Base-by-base conservation (phyloP, 129 eudicot species). In the Cynara cardunculus region DNA sequence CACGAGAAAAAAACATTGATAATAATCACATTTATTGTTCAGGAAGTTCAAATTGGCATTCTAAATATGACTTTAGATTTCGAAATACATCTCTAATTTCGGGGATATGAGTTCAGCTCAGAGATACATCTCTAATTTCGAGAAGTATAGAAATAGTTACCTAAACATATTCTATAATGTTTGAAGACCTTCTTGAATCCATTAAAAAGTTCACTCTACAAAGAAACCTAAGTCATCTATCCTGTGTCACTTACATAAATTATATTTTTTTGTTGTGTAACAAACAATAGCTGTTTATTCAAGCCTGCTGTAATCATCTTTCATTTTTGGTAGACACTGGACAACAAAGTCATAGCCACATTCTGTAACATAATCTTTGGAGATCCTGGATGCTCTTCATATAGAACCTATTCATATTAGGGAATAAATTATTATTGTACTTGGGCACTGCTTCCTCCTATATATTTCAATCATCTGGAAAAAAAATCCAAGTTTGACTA, bases 21-120 rank as follows among this genome's bases (percentile, higher is more conserved):
- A 21, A 31, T 34, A 24, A 37, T n/a, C 66, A 26, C 11, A 32
- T 62, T 31, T 80, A 24, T 56, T 16, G 19, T 46, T 25, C 78
- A 73, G 2, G n/a, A 18, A 41, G 25, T 28, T 28, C 21, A 44
- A 31, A 8, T 32, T 46, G 35, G 41, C 13, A 59, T 72, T 61
- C 73, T 3, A 10, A 9, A 72, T 59, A 72, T 24, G 65, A 80
- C 84, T 59, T 35, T 65, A 80, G 19, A 22, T 46, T 27, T 80
- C 62, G 12, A n/a, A 61, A 61, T 6, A 19, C 12, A 31, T 53
- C 71, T n/a, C 25, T 56, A 80, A 59, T 27, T 61, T 80, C 14
- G 65, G 30, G 41, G 6, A 72, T 56, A 72, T 32, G 65, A 80
- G 64, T 34, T 61, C 84, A 72, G 21, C 13, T 28, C 59, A 37